A percentile compares a stretch with the other conserved stretches of the same genome.
Conservation (phyloP, 2,329 filamentous ascomycete species). For the Cadophora luteo-olivacea region DNA sequence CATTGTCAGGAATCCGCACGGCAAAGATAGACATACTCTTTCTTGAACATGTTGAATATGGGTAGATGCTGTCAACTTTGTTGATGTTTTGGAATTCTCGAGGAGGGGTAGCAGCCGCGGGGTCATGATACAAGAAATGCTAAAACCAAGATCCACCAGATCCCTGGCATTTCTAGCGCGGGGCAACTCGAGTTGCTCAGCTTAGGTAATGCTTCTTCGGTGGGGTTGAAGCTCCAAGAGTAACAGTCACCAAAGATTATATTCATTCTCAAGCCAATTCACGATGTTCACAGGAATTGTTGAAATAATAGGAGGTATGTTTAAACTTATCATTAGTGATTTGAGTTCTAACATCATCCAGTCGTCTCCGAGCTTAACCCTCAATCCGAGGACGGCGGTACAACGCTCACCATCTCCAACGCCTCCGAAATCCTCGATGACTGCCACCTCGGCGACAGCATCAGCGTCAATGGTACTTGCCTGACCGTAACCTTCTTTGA, state of each 20-base stretch:
- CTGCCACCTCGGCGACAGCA: conserved; percentile 88
- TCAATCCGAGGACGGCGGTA: conserved; percentile 85
- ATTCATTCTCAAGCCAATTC: neutral
- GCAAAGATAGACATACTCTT: conserved; percentile 68
- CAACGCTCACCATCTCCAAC: conserved; percentile 85
- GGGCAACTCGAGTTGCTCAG: neutral
- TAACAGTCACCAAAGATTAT: neutral
- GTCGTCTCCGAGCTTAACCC: conserved; percentile 83
- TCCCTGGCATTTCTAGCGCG: conserved; percentile 6
- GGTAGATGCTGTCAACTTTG: neutral
- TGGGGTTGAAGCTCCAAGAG: conserved; percentile 2
- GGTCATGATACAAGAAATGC: neutral
- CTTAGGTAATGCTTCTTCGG: neutral
- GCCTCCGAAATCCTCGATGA: conserved; percentile 76
- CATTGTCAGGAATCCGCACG: neutral
- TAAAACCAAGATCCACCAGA: neutral
- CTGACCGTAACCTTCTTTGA: conserved; percentile 85
- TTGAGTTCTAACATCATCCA: conserved; percentile 47
- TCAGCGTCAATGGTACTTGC: conserved; percentile 94
- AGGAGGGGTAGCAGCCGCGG: conserved; percentile 12
- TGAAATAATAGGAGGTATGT: conserved; percentile 87
- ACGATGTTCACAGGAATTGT: conserved; percentile 95
- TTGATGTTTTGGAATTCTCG: conserved; percentile 4
- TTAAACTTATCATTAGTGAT: neutral
- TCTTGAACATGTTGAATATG: conserved; percentile 79